Conservation (phyloP, 2,329 filamentous ascomycete species). For the Colletotrichum sp. region DNA sequence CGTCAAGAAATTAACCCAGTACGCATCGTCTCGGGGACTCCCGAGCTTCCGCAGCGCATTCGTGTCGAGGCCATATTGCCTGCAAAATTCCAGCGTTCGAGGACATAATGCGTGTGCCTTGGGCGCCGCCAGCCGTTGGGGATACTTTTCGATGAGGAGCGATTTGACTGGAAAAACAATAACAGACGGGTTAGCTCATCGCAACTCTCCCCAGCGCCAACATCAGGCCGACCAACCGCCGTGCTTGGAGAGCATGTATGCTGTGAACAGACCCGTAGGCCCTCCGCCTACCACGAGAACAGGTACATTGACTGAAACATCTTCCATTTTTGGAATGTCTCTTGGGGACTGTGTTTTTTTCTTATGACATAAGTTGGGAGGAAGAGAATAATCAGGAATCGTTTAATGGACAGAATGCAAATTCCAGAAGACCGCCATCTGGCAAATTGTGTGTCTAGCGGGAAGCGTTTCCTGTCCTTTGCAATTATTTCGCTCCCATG, state of each 20-base stretch:
- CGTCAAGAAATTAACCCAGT: constrained; percentile 20
- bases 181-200: constrained; percentile 19
- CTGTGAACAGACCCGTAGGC: constrained; percentile 37
- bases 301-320: constrained; percentile 26
- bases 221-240: constrained; percentile 9
- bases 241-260: constrained; percentile 31
- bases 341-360: neutral
- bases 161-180: constrained; percentile 24
- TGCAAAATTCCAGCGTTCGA: constrained; percentile 20
- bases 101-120: constrained; percentile 21
- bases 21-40: constrained; percentile 9
- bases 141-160: constrained; percentile 36
- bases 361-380: neutral
- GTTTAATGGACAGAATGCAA: neutral
- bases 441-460: neutral
- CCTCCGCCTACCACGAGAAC: constrained; percentile 42
- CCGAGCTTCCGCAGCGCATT: constrained; percentile 7
- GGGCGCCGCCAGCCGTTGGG: constrained; percentile 30
- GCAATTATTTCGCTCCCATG: neutral
- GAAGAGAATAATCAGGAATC: neutral
- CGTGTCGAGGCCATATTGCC: constrained; percentile 16
- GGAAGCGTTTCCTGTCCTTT: neutral
- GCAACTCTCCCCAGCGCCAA: neutral
- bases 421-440: neutral
- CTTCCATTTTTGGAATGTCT: neutral